Base-by-base conservation (phyloP, 257 asterid species). In the Knoxia roxburghii region DNA sequence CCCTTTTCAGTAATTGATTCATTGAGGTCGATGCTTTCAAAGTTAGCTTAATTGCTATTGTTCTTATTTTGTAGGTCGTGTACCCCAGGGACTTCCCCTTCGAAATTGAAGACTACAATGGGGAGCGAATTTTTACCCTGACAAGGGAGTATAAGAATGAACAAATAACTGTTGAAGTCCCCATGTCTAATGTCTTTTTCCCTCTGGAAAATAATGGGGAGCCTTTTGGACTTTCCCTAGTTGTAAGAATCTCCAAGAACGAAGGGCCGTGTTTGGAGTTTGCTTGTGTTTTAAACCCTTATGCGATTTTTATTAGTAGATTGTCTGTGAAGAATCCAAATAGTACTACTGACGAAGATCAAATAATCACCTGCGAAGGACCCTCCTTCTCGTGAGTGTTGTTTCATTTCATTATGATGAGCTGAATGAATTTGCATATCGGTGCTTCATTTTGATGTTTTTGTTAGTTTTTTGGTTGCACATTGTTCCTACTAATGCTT, bases 331-430 rank as follows among this genome's bases (percentile, higher is more conserved):
- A 81, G 80, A 82, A 85, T 50, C 81, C 91, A 2, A 65, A 81
- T 14, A 39, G n/a, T n/a, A n/a, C n/a, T n/a, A n/a, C n/a, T n/a
- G n/a, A n/a, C n/a, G n/a, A n/a, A n/a, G n/a, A n/a, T 80, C 0
- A 96, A 90, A 65, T 95, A 90, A 79, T 88, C 35, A 85, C 95
- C 26, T 94, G 88, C 46, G 97, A 90, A 69, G 99, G 99, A 62
- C 99, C 97, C 2, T 89, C 84, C 27, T 94, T 90, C 70, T 21
- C 63, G 97, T 90, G 61, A 79, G 96, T 80, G 13, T 37, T 26
- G 6, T n/a, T n/a, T n/a, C n/a, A n/a, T n/a, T n/a, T n/a, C n/a
- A n/a, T n/a, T n/a, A n/a, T n/a, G n/a, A n/a, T n/a, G n/a, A n/a
- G n/a, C 7, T n/a, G n/a, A n/a, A n/a, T n/a, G n/a, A n/a, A n/a